Percentiles rank a stretch among this genome's conserved stretches.
These are phyloP conservation scores for Leavenworthia alabamica DNA, from an alignment of 345 rosid genomes.

Conservation along the genomic window DNA sequence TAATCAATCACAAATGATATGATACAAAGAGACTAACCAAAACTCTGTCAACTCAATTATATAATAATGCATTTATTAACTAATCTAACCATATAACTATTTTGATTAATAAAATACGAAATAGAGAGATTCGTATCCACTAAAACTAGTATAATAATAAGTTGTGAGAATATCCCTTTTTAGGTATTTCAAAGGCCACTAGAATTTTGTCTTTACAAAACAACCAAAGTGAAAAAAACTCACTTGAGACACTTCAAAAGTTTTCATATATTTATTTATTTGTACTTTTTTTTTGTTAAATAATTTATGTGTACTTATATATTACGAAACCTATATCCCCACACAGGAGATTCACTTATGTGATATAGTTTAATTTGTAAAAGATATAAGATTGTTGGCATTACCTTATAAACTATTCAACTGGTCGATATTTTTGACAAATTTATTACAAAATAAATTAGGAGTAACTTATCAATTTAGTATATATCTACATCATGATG, in stretches of 20 bases:
- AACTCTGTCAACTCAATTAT: neutral
- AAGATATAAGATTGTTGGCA: neutral
- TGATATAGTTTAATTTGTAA: neutral
- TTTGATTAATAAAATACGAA: slow-evolving; percentile 9
- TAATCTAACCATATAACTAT: neutral
- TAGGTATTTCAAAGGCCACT: slow-evolving; percentile 23
- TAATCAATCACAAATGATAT: neutral
- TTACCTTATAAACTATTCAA: neutral
- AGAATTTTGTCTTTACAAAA: slow-evolving; percentile 20
- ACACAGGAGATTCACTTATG: slow-evolving; percentile 5
- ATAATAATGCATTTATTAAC: neutral
- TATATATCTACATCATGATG: neutral
- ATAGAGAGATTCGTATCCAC: slow-evolving; percentile 21
- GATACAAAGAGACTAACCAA: neutral
- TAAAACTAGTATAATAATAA: slow-evolving; percentile 13
- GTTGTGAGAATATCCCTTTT: slow-evolving; percentile 13
- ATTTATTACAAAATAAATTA: neutral
- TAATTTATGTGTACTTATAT: slow-evolving; percentile 12
- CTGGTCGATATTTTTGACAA: neutral
- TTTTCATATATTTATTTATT: slow-evolving; percentile 6
- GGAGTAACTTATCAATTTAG: neutral
- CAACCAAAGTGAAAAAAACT: slow-evolving; percentile 15
- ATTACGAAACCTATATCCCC: neutral
- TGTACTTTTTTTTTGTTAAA: too few species aligned
- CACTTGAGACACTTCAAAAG: slow-evolving; percentile 20